These are phyloP conservation scores for Epipyxis sp. DNA, from an alignment of 108 stramenopile species.

Conservation along the genomic window DNA sequence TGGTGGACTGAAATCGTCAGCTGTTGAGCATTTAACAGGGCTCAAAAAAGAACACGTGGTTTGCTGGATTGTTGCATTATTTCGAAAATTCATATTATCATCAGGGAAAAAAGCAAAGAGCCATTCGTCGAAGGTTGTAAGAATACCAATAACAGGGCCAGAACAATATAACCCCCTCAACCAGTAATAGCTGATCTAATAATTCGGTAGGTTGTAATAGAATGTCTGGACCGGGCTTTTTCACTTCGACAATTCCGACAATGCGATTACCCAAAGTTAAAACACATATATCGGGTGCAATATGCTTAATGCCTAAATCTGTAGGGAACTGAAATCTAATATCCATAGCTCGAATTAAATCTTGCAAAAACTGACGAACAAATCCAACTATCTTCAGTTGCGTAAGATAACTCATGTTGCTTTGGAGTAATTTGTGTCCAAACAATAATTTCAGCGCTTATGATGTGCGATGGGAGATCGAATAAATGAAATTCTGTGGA, in stretches of 20 bases:
- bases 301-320: slow-evolving; percentile 16
- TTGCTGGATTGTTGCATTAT: not conserved
- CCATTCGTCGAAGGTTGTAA: slow-evolving; percentile 16
- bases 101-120: not conserved
- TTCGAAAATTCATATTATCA: not conserved
- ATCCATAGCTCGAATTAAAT: not conserved
- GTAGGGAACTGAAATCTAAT: not conserved
- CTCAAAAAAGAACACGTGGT: not conserved
- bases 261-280: not conserved
- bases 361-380: not conserved
- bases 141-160: slow-evolving; percentile 21
- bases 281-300: slow-evolving; percentile 22
- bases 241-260: slow-evolving; percentile 12
- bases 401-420: not conserved
- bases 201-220: not conserved
- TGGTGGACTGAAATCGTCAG: not conserved
- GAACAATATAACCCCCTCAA: slow-evolving; percentile 5
- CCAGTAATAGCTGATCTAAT: slow-evolving; percentile 14
- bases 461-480: too few species aligned
- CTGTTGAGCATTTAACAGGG: not conserved
- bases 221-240: not conserved
- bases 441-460: too few species aligned
- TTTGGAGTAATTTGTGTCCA: too few species aligned
- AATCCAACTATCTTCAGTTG: not conserved
- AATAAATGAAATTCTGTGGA: too few species aligned